Percentiles rank a stretch among this genome's conserved stretches.
These are phyloP conservation scores for Melampsora medusae DNA, from an alignment of 1,284 basidiomycete species.

Conservation along the genomic window DNA sequence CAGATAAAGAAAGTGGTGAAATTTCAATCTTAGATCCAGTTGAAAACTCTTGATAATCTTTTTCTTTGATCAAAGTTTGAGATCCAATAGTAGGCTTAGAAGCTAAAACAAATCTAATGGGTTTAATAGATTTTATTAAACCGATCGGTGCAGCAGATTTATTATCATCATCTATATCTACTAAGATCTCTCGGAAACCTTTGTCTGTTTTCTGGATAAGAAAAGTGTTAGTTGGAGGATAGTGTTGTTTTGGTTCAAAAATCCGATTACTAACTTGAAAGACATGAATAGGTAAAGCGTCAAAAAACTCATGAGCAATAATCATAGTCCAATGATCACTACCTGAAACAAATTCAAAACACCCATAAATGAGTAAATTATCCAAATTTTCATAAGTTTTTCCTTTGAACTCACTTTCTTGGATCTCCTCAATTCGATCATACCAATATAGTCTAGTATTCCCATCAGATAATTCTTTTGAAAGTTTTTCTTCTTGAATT, in stretches of 20 bases:
- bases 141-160: not conserved
- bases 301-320: conserved; percentile 96
- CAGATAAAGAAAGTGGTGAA: conserved; percentile 68
- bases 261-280: conserved; percentile 74
- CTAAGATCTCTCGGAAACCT: conserved; percentile 83
- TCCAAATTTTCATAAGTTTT: not conserved
- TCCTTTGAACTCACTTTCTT: conserved; percentile 53
- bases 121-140: conserved; percentile 45
- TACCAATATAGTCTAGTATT: conserved; percentile 66
- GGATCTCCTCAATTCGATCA: conserved; percentile 69
- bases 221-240: not conserved
- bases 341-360: conserved; percentile 3
- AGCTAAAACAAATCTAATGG: conserved; percentile 68
- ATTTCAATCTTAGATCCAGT: conserved; percentile 73
- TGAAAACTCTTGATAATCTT: conserved; percentile 58
- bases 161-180: conserved; percentile 59
- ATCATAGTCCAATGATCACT: conserved; percentile 74
- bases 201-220: conserved; percentile 53
- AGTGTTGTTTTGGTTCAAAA: conserved; percentile 55
- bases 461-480: conserved; percentile 42
- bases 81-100: conserved; percentile 66
- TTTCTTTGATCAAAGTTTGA: conserved; percentile 63
- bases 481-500: conserved; percentile 66
- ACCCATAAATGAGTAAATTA: not conserved
- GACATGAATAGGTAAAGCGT: conserved; percentile 88